Base-by-base conservation (phyloP, 2,329 filamentous ascomycete species). In the Diaporthe eres region DNA sequence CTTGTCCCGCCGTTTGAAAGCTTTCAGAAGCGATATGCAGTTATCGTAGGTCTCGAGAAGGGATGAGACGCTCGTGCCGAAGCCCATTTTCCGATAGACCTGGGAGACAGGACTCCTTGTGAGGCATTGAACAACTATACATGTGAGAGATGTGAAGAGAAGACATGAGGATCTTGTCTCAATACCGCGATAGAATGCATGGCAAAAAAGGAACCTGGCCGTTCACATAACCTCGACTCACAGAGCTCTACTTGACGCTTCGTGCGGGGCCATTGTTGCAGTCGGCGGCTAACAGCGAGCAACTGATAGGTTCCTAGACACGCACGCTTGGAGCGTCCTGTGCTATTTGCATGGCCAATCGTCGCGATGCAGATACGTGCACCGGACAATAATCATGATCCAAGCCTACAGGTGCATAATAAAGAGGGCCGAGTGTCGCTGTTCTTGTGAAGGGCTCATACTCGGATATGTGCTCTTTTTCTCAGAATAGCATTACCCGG, bases 11-110 rank as follows among this genome's bases (percentile, higher is more conserved):
- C 76, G 78, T 71, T 81, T 81, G 72, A 85, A 81, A 13, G 81
- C 80, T 77, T 85, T 86, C 9, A 88, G 81, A 17, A 88, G 82
- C 22, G 83, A 81, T 47, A 88, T 81, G 77, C 87, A 87, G 77
- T 83, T 87, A 67, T 85, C 83, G 75, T 90, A 90, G 17, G 86
- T 86, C 65, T 87, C 84, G 25, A 90, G 80, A 19, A 90, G 82
- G 10, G 84, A 84, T 5, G 82, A 81, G 60, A 90, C 85, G 25
- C 84, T 83, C 70, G 84, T 81, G 71, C 86, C 84, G 77, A 90
- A 88, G 49, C 83, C 79, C 82, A 84, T 83, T n/a, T 55, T 80
- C 28, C 37, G n/a, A 19, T 22, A 44, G 39, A 15, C 28, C 42
- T 63, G 44, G 73, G 34, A 60, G 22, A 53, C 70, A 68, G 37